Percentiles rank a stretch among this genome's conserved stretches.
Conservation (phyloP, 73 alveolate species). For the Paramecium tetraurelia region DNA sequence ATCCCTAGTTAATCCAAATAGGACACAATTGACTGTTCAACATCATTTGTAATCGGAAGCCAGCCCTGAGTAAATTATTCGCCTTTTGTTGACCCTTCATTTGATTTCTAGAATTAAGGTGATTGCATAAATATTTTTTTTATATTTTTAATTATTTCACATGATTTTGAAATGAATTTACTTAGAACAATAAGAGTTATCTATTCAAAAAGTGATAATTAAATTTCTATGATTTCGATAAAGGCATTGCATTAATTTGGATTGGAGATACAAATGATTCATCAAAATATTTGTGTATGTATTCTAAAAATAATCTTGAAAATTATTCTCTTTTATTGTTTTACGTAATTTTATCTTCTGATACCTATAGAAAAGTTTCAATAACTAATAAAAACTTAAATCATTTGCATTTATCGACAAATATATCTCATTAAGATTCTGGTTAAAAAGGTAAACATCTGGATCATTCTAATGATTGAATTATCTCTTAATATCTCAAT, state of each 20-base stretch:
- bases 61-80: not conserved
- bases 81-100: not conserved
- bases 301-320: too few relatives aligned
- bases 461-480: too few relatives aligned
- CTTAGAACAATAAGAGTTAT: not conserved
- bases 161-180: not conserved
- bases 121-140: not conserved
- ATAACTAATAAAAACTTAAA: too few relatives aligned
- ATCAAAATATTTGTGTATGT: too few relatives aligned
- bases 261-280: too few relatives aligned
- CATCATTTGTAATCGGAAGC: constrained; percentile 8
- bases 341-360: too few relatives aligned
- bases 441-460: too few relatives aligned
- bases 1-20: not conserved
- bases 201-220: not conserved
- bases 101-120: constrained; percentile 25
- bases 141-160: not conserved
- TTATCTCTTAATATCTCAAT: too few relatives aligned
- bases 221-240: not conserved
- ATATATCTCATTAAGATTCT: too few relatives aligned
- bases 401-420: too few relatives aligned
- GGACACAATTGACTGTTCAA: not conserved
- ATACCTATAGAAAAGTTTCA: too few relatives aligned
- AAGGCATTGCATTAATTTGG: not conserved
- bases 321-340: too few relatives aligned